phyloP scores from a whole-genome alignment of 2,329 filamentous ascomycete species.

The Phyllosticta citrichinensis region DNA sequence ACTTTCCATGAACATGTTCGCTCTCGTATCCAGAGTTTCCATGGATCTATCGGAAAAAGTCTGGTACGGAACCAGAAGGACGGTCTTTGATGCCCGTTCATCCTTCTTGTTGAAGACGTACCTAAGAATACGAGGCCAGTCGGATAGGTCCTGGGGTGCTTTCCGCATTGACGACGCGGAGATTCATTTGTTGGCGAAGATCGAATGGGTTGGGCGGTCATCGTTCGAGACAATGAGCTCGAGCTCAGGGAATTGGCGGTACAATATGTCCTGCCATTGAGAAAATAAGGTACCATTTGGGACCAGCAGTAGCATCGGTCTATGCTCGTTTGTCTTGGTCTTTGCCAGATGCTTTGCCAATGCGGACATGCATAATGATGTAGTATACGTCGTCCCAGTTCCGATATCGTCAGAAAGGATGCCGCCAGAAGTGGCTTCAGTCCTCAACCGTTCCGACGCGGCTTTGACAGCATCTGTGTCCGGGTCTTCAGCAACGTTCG shows the following conservation, averaged over 20 bases:
- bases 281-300: not conserved
- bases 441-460: not conserved
- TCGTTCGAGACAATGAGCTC: not conserved
- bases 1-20: not conserved
- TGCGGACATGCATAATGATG: not conserved
- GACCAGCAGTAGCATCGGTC: not conserved
- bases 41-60: not conserved
- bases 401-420: not conserved
- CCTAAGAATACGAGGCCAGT: not conserved
- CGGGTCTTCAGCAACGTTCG: not conserved
- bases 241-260: not conserved
- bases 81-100: not conserved
- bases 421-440: not conserved
- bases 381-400: not conserved
- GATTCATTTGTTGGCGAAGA: not conserved
- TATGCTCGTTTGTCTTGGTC: not conserved
- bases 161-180: not conserved
- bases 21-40: not conserved
- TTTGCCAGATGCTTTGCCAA: not conserved
- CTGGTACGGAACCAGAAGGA: not conserved
- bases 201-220: not conserved
- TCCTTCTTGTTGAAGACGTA: not conserved
- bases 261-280: not conserved
- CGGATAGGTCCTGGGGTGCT: not conserved
- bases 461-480: not conserved